These are phyloP conservation scores for Raddia guianensis DNA, from an alignment of 176 grass and related monocot species.

Conservation along the genomic window DNA sequence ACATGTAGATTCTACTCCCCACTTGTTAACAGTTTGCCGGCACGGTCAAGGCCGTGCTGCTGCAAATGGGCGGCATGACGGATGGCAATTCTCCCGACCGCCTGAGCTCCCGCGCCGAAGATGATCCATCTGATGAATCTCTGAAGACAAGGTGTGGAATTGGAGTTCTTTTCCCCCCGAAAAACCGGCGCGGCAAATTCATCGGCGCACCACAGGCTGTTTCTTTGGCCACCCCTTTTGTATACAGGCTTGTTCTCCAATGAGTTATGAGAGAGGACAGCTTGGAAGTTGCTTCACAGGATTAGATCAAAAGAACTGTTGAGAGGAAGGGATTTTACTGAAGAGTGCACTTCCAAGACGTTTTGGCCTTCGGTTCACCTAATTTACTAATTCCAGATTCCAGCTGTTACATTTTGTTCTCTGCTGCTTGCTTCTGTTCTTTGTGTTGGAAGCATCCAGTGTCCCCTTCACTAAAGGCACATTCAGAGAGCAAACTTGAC, in stretches of 20 bases:
- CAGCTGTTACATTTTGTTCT: constrained; percentile 42
- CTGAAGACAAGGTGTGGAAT: constrained; percentile 37
- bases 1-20: constrained; percentile 48
- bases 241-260: constrained; percentile 43
- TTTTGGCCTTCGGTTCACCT: constrained; percentile 49
- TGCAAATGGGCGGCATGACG: constrained; percentile 42
- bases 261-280: constrained; percentile 13
- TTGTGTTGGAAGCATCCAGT: constrained; percentile 52
- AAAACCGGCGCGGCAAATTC: constrained; percentile 14
- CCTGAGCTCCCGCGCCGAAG: constrained; percentile 15
- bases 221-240: constrained; percentile 41
- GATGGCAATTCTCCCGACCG: constrained; percentile 51
- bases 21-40: constrained; percentile 40
- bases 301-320: constrained; percentile 43
- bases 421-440: constrained; percentile 45
- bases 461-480: constrained; percentile 22
- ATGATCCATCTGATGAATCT: constrained; percentile 45
- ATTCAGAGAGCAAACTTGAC: constrained; percentile 45
- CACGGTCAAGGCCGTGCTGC: not conserved
- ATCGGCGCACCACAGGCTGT: constrained; percentile 27
- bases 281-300: constrained; percentile 38
- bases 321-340: constrained; percentile 41
- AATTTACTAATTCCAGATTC: constrained; percentile 51
- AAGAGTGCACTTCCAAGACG: constrained; percentile 48
- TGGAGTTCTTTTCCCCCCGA: not conserved